Percentiles rank a stretch among this genome's conserved stretches.
Conservation (phyloP, 768 basidiomycete species). For the Collybiopsis confluens region DNA sequence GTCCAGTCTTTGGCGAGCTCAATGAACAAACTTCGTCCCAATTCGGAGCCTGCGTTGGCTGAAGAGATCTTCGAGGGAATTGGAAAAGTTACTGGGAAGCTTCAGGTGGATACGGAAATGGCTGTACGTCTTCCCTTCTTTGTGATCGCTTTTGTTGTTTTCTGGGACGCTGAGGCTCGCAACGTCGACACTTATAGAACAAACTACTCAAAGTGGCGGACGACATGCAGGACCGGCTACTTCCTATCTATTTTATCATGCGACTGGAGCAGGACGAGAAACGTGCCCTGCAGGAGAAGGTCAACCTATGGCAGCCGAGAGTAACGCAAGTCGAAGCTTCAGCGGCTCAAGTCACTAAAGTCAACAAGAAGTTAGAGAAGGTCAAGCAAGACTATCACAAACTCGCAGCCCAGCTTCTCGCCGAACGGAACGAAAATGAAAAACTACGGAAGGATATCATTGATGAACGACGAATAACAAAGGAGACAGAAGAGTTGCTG, state of each 20-base stretch:
- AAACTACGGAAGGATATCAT: not conserved
- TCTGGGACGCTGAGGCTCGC: not conserved
- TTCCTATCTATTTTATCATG: not conserved
- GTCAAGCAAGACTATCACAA: not conserved
- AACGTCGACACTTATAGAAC: not conserved
- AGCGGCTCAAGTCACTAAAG: not conserved
- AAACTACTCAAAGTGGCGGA: constrained; percentile 4
- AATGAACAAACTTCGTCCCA: not conserved
- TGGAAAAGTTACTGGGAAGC: not conserved
- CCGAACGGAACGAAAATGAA: not conserved
- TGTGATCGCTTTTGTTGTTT: not conserved
- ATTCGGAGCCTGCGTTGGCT: not conserved
- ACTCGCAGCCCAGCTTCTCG: not conserved
- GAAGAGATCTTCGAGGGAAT: not conserved
- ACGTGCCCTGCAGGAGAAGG: not conserved
- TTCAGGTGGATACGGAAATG: not conserved
- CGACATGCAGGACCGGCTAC: not conserved
- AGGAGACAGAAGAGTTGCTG: not conserved
- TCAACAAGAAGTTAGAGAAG: not conserved
- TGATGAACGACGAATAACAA: not conserved
- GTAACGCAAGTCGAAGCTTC: not conserved
- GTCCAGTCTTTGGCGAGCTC: not conserved
- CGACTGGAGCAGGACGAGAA: constrained; percentile 7
- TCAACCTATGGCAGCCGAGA: constrained; percentile 1
- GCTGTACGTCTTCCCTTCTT: not conserved